A percentile compares a stretch with the other conserved stretches of the same genome.
phyloP scores from a whole-genome alignment of 2,329 filamentous ascomycete genomes.

The Fonsecaea monophora region DNA sequence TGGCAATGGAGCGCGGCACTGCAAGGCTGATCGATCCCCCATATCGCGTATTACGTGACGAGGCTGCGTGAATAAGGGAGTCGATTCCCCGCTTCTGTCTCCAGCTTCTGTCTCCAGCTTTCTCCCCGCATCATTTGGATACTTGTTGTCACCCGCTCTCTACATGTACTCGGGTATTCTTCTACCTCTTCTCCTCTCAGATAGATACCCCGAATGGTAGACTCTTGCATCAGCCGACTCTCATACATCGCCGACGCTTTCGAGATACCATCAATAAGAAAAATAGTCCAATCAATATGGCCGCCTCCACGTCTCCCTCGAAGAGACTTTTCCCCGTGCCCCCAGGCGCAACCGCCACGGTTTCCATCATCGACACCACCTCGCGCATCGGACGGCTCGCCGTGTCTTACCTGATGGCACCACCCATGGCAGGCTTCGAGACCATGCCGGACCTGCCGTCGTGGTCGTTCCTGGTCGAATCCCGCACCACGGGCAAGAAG shows the following conservation, averaged over 20 bases:
- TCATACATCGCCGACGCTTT: neutral
- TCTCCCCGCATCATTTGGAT: constrained; percentile 1
- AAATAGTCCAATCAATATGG: neutral
- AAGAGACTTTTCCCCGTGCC: constrained; percentile 19
- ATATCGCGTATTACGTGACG: neutral
- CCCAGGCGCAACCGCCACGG: constrained; percentile 15
- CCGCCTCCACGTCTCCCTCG: constrained; percentile 1
- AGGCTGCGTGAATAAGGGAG: neutral
- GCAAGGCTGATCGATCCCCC: neutral
- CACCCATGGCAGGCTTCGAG: constrained; percentile 25
- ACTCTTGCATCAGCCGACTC: neutral
- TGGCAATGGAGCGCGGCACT: neutral
- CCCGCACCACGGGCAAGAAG: constrained; percentile 43
- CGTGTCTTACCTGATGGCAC: constrained; percentile 24
- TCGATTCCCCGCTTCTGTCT: neutral
- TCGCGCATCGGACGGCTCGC: constrained; percentile 1
- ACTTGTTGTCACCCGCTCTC: neutral
- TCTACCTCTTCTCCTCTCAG: neutral
- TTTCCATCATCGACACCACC: constrained; percentile 19
- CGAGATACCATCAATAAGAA: neutral
- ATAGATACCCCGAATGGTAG: neutral
- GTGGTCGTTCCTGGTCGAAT: constrained; percentile 55
- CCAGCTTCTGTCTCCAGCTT: neutral
- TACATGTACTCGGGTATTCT: neutral
- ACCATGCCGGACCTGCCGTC: constrained; percentile 28